phyloP scores from a whole-genome alignment of 768 basidiomycete genomes.

The Tricholoma terreum region DNA sequence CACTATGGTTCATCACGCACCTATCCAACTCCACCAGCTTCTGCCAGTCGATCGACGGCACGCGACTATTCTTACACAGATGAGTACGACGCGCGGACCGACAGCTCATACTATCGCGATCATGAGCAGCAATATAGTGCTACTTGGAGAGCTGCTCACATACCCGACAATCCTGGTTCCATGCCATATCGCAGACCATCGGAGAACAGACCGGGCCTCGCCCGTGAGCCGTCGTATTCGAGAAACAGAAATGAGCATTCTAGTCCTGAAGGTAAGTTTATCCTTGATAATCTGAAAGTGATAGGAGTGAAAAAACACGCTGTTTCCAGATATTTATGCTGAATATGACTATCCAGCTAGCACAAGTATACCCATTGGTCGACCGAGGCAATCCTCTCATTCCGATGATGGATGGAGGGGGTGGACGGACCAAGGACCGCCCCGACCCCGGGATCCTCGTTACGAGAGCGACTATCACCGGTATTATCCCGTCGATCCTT shows the following conservation, averaged over 20 bases:
- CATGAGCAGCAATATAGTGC: constrained; percentile 13
- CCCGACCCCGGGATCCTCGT: constrained; percentile 10
- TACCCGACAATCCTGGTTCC: constrained; percentile 8
- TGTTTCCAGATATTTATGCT: constrained; percentile 9
- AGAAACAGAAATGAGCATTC: constrained; percentile 7
- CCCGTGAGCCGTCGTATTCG: constrained; percentile 16
- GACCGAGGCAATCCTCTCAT: constrained; percentile 10
- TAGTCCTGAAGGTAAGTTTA: constrained; percentile 10
- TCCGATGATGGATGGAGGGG: constrained; percentile 16
- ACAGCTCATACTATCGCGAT: constrained; percentile 7
- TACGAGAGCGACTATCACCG: constrained; percentile 9
- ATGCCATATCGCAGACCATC: constrained; percentile 15
- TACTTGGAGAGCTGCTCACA: constrained; percentile 17
- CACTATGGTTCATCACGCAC: constrained; percentile 9
- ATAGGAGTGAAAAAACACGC: neutral
- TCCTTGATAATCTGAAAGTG: neutral
- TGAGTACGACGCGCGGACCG: neutral
- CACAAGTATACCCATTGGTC: constrained; percentile 16
- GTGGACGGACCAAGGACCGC: constrained; percentile 8
- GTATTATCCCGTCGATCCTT: constrained; percentile 13
- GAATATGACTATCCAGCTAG: constrained; percentile 13
- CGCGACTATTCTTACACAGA: constrained; percentile 13
- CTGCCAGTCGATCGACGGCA: constrained; percentile 10
- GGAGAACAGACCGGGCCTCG: constrained; percentile 8
- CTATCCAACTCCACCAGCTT: constrained; percentile 18